Evolutionary conservation across 1,284 basidiomycete species (phyloP).

Genomic region (Sporisorium graminicola): DNA sequence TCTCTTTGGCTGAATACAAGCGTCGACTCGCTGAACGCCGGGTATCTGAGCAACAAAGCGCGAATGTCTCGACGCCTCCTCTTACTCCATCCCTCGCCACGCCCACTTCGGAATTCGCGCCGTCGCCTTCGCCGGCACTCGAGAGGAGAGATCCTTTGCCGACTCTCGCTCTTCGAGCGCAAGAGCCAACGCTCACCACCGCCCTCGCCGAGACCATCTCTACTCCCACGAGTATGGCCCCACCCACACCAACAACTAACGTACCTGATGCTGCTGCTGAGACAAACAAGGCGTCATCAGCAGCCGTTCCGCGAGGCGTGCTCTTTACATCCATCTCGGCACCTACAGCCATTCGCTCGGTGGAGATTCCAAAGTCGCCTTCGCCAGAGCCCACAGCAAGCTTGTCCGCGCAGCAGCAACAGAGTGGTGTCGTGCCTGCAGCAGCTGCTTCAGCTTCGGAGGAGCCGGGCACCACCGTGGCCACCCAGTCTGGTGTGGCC

Average conservation of each 20-base stretch:
- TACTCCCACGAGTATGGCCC: slow-evolving; percentile 12
- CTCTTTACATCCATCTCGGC: slow-evolving; percentile 52
- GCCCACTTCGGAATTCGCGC: slow-evolving; percentile 24
- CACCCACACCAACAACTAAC: slow-evolving; percentile 1
- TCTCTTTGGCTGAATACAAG: slow-evolving; percentile 68
- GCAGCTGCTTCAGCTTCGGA: not conserved
- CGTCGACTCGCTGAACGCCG: slow-evolving; percentile 63
- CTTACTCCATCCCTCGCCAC: slow-evolving; percentile 24
- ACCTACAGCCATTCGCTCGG: slow-evolving; percentile 57
- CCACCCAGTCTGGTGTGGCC: slow-evolving; percentile 8
- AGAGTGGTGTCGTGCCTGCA: not conserved
- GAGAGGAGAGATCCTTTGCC: slow-evolving; percentile 26
- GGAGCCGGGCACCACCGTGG: not conserved
- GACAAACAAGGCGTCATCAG: slow-evolving; percentile 12
- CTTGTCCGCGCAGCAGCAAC: slow-evolving; percentile 3
- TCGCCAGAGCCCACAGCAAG: slow-evolving; percentile 34
- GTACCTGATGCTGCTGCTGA: slow-evolving; percentile 14
- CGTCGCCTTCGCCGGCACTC: slow-evolving; percentile 28
- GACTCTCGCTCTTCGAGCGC: not conserved
- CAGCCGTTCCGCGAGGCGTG: slow-evolving; percentile 26
- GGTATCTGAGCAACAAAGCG: slow-evolving; percentile 43
- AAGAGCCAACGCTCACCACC: slow-evolving; percentile 18
- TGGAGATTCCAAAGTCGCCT: slow-evolving; percentile 62
- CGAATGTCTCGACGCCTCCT: slow-evolving; percentile 13
- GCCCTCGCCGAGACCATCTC: slow-evolving; percentile 1